phyloP scores from a whole-genome alignment of 2,329 filamentous ascomycete species.

The Macrophomina phaseolina region DNA sequence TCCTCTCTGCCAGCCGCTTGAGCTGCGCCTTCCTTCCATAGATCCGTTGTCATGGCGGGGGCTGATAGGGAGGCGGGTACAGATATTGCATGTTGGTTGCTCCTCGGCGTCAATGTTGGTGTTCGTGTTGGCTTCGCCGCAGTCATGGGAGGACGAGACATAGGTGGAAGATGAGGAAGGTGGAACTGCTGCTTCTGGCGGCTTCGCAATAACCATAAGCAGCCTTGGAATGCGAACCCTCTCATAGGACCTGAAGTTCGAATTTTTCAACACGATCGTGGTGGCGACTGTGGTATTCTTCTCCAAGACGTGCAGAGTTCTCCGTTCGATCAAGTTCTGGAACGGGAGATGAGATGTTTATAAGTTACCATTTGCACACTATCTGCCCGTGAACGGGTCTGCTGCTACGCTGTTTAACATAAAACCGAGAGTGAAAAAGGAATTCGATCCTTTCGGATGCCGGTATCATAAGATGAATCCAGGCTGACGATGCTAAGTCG shows the following conservation, averaged over 20 bases:
- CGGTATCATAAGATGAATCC: slow-evolving; percentile 13
- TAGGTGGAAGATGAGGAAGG: no score
- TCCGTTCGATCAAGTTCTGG: not conserved
- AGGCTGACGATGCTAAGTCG: slow-evolving; percentile 4
- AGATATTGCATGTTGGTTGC: no score
- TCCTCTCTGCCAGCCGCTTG: not conserved
- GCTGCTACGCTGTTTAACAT: not conserved
- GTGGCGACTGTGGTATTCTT: not conserved
- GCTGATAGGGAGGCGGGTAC: not conserved
- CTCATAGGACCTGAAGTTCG: no score
- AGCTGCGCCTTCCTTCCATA: not conserved
- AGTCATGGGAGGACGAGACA: no score
- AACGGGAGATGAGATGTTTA: slow-evolving; percentile 6
- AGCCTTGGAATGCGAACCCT: no score
- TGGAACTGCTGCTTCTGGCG: no score
- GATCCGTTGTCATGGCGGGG: not conserved
- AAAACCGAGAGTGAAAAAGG: slow-evolving; percentile 1
- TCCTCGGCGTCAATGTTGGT: no score
- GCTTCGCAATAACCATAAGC: no score
- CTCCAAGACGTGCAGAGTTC: not conserved
- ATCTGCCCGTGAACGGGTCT: not conserved
- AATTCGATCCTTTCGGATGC: slow-evolving; percentile 20
- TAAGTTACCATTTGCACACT: slow-evolving; percentile 12
- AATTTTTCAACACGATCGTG: no score
- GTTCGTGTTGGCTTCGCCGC: no score